These are phyloP conservation scores for Podaxis sp. DNA, from an alignment of 768 basidiomycete species.

Conservation along the genomic window DNA sequence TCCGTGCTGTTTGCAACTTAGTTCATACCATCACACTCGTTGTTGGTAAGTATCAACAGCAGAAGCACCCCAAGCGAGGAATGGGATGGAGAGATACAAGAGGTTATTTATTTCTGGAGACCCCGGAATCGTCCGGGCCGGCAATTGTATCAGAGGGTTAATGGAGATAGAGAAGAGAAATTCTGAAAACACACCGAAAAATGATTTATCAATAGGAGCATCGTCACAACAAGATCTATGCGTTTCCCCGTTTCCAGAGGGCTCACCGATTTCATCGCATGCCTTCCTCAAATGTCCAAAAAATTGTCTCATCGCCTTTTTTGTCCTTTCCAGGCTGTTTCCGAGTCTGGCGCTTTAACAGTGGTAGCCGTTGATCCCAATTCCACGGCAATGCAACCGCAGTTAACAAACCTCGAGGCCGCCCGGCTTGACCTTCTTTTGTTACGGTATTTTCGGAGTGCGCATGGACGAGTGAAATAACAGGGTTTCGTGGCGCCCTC, in stretches of 20 bases:
- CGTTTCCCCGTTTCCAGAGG: no score
- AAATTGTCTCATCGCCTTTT: background rate
- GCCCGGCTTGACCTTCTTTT: background rate
- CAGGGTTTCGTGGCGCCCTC: background rate
- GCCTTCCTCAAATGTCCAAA: no score
- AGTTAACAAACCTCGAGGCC: background rate
- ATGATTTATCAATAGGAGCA: no score
- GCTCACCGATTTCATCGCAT: no score
- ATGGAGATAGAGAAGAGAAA: no score
- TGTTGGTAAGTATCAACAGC: background rate
- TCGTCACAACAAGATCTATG: no score
- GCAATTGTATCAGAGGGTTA: background rate
- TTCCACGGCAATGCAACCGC: background rate
- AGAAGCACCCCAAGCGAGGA: background rate
- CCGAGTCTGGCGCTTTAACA: background rate
- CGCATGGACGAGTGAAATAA: background rate
- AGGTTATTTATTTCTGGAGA: background rate
- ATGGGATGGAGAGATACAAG: background rate
- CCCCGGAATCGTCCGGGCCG: background rate
- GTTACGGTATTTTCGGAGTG: background rate
- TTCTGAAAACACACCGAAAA: no score
- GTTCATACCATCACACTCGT: background rate
- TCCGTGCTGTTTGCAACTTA: conserved; percentile 3
- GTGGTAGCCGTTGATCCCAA: background rate
- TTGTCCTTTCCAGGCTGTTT: background rate